Percentiles rank a stretch among this genome's conserved stretches.
phyloP scores from a whole-genome alignment of 2,329 filamentous ascomycete species.

The Zymoseptoria brevis region DNA sequence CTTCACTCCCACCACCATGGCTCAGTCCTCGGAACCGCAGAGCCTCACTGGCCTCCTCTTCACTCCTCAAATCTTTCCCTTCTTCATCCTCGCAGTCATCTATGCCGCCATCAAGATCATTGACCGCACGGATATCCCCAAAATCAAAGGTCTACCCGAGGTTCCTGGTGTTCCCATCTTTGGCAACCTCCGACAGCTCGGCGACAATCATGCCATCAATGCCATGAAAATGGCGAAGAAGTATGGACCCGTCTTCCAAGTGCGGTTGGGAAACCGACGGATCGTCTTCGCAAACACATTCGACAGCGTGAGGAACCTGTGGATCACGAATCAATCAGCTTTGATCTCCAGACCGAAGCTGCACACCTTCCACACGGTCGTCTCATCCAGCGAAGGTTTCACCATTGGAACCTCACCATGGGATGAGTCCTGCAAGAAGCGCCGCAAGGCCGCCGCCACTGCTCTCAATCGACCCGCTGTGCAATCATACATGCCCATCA shows the following conservation, averaged over 20 bases:
- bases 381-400: constrained; percentile 68
- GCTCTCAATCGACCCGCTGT: constrained; percentile 69
- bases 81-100: constrained; percentile 34
- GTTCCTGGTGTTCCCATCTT: constrained; percentile 42
- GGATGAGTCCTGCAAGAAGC: constrained; percentile 70
- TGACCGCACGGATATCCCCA: constrained; percentile 40
- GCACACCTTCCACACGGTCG: constrained; percentile 74
- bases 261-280: constrained; percentile 58
- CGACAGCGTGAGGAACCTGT: constrained; percentile 63
- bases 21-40: constrained; percentile 18
- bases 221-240: constrained; percentile 41
- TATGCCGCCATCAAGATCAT: constrained; percentile 36
- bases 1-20: constrained; percentile 14
- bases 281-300: constrained; percentile 75
- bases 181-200: constrained; percentile 40
- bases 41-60: constrained; percentile 25
- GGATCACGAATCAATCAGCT: constrained; percentile 71
- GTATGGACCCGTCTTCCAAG: constrained; percentile 44
- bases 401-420: constrained; percentile 79
- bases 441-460: constrained; percentile 70
- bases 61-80: constrained; percentile 35
- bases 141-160: constrained; percentile 42
- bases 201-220: constrained; percentile 40
- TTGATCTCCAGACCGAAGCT: constrained; percentile 70
- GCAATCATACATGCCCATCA: constrained; percentile 73